Percentiles rank a stretch among this genome's conserved stretches.
These are phyloP conservation scores for Verticillium klebahnii DNA, from an alignment of 2,329 filamentous ascomycete species.

Conservation along the genomic window DNA sequence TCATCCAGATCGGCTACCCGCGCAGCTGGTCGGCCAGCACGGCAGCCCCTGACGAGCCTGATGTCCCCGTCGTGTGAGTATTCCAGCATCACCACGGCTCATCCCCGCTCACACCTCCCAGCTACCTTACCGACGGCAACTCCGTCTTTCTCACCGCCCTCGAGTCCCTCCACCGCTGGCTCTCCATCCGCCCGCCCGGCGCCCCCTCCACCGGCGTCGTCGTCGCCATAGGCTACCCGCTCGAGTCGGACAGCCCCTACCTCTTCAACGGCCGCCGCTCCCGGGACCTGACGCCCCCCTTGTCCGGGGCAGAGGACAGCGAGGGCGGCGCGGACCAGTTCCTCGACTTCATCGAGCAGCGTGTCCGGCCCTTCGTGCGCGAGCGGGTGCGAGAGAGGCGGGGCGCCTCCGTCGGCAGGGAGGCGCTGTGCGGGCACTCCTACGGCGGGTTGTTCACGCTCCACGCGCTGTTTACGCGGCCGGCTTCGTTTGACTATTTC, in stretches of 20 bases:
- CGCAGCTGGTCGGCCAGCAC: constrained; percentile 17
- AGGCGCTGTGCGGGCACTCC: constrained; percentile 44
- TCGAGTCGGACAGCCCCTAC: constrained; percentile 10
- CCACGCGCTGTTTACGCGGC: constrained; percentile 35
- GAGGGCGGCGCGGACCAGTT: constrained; percentile 40
- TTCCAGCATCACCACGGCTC: not conserved
- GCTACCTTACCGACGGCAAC: constrained; percentile 29
- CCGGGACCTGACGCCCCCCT: constrained; percentile 24
- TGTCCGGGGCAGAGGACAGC: constrained; percentile 15
- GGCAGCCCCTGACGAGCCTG: constrained; percentile 11
- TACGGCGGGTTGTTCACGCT: constrained; percentile 44
- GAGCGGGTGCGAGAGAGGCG: constrained; percentile 20
- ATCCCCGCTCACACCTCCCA: constrained; percentile 3
- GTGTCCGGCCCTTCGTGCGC: constrained; percentile 28
- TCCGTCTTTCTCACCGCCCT: constrained; percentile 28
- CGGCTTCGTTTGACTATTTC: constrained; percentile 36
- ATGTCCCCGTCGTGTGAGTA: constrained; percentile 19
- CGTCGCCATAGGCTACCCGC: constrained; percentile 27
- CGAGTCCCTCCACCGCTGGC: constrained; percentile 14
- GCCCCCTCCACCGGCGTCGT: constrained; percentile 22
- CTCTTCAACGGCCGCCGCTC: constrained; percentile 24
- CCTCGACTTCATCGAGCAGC: constrained; percentile 34
- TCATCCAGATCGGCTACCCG: constrained; percentile 25
- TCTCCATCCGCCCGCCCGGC: constrained; percentile 15
- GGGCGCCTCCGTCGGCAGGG: constrained; percentile 23